Evolutionary conservation across 257 asterid genomes (phyloP).

Genomic region (Solanum medicagineum): DNA sequence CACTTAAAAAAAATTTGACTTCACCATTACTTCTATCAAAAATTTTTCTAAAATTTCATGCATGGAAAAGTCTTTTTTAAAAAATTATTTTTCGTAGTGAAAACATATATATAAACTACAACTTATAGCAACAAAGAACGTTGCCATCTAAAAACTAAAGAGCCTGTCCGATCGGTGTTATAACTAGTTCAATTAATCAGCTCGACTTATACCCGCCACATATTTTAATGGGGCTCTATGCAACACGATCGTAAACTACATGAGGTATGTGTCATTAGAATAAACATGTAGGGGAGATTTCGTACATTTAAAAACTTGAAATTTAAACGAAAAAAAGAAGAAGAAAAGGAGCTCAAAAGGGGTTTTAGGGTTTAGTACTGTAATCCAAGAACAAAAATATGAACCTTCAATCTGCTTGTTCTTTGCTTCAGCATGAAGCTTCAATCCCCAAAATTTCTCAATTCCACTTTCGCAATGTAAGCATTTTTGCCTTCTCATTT

Average conservation of each 20-base stretch:
- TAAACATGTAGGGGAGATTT: neutral
- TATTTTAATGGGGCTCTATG: no score
- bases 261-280: neutral
- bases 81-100: no score
- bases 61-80: no score
- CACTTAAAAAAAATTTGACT: no score
- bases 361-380: constrained; percentile 11
- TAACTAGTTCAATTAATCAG: no score
- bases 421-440: constrained; percentile 25
- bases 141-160: neutral
- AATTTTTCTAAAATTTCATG: no score
- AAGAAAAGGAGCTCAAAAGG: neutral
- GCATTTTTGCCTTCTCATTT: constrained; percentile 2
- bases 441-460: constrained; percentile 15
- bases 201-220: no score
- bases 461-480: constrained; percentile 29
- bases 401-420: constrained; percentile 38
- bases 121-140: neutral
- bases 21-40: no score
- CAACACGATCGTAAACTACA: neutral
- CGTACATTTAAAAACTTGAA: neutral
- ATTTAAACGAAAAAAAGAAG: neutral
- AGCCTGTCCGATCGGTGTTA: no score
- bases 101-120: neutral
- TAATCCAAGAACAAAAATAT: constrained; percentile 7